Evolutionary conservation across 176 grass and related monocot genomes (phyloP).

Genomic region (Zoysia japonica): DNA sequence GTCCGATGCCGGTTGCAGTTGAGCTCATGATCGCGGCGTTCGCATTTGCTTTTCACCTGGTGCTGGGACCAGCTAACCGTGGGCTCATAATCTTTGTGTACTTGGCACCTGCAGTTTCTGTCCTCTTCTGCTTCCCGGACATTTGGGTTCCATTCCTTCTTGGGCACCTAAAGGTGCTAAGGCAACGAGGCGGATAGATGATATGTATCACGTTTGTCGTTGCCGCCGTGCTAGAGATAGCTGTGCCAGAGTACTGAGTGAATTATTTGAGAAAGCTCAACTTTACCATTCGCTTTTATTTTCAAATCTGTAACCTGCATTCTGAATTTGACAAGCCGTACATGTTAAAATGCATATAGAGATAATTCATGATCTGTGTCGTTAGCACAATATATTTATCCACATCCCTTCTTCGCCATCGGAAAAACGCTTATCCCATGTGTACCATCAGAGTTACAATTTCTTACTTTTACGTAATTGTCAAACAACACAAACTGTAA

Average conservation of each 20-base stretch:
- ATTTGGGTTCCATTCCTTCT: background rate
- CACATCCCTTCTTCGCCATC: no score
- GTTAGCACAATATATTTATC: no score
- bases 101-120: background rate
- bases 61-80: background rate
- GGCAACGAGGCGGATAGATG: background rate
- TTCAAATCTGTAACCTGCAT: no score
- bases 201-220: background rate
- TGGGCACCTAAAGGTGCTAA: background rate
- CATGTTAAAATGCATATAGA: no score
- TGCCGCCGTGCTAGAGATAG: background rate
- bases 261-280: background rate
- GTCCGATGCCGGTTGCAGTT: background rate
- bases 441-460: no score
- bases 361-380: no score
- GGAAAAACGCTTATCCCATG: no score
- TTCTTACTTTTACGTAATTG: no score
- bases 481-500: no score
- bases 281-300: background rate
- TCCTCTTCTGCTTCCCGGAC: background rate
- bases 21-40: conserved; percentile 14
- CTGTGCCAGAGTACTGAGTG: background rate
- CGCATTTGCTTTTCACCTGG: conserved; percentile 1
- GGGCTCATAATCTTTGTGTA: background rate
- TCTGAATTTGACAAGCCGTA: no score